phyloP scores from a whole-genome alignment of 75 land plant species.

The Pinus albicaulis region DNA sequence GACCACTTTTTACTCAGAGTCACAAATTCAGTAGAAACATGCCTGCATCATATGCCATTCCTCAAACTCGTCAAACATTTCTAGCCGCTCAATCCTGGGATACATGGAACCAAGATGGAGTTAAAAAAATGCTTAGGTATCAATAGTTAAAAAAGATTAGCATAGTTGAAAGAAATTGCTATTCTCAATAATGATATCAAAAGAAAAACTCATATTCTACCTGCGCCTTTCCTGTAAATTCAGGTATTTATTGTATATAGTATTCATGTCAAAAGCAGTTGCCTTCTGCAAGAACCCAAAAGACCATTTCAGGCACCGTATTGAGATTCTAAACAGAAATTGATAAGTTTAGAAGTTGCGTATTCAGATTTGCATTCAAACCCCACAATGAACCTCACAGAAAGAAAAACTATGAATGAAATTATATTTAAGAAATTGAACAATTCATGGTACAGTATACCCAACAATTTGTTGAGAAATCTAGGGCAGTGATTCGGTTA shows the following conservation, averaged over 20 bases:
- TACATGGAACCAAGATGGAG: neutral
- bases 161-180: no score
- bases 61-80: slow-evolving; percentile 97
- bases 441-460: no score
- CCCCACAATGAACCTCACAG: no score
- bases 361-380: no score
- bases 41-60: slow-evolving; percentile 99
- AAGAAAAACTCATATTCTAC: slow-evolving; percentile 17
- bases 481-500: no score
- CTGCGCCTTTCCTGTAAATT: slow-evolving; percentile 78
- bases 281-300: slow-evolving; percentile 51
- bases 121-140: neutral
- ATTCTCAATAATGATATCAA: no score
- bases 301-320: neutral
- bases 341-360: no score
- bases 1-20: no score
- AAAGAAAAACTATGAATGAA: no score
- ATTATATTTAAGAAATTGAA: no score
- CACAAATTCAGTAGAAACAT: slow-evolving; percentile 9
- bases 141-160: neutral
- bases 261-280: slow-evolving; percentile 89
- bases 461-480: no score
- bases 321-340: no score
- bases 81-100: slow-evolving; percentile 86
- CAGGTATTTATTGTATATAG: slow-evolving; percentile 66